Evolutionary conservation across 2,329 filamentous ascomycete species (phyloP), one percentile per base, ranked within the genome.

Genomic region (Ophiostoma populinum): DNA sequence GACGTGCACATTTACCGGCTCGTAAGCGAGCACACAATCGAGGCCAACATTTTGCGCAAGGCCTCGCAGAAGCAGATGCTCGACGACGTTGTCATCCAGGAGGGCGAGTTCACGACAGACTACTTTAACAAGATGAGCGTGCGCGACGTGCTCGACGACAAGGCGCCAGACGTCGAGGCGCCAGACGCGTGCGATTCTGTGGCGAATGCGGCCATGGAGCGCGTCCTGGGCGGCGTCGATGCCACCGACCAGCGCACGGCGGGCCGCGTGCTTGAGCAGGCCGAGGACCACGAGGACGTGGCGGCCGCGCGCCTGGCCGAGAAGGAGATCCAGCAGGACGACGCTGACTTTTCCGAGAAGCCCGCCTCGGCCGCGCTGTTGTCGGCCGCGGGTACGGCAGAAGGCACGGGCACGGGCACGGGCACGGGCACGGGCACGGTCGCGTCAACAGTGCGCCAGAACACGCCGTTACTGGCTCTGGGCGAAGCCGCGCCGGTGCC

Each of bases 1-100:
- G 90, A 98, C 52, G 90, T 98, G 21, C 87, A 95, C 54, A 95
- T 98, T 40, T 98, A 95, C 58, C 83, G 87, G 2, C 75, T 95
- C 15, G 75, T 92, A 7, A 90, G 83, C 9, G 78, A 94, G 49
- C 78, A 92, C 50, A 98, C 90, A 0, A 95, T 98, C 40, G 90
- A 98, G 55, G 87, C 87, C 49, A 98, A 98, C 50, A 98, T 98
- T 41, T 62, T 98, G 25, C 81, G 87, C 43, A 95, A 95, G 51
- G 85, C 85, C 10, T 92, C 90, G 35, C 90, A 98, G 55, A 98
- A 98, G 60, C 81, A 92, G 47, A 85, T 98, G 71, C 68, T 98
- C 0, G 90, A 98, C 48, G 90, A 98, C 43, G 83, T 98, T 7
- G 86, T 98, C 38, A 98, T 98, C 45, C 92, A 98, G 51, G 90